These are phyloP conservation scores for Pisolithus marmoratus DNA, from an alignment of 768 basidiomycete genomes.

Conservation along the genomic window DNA sequence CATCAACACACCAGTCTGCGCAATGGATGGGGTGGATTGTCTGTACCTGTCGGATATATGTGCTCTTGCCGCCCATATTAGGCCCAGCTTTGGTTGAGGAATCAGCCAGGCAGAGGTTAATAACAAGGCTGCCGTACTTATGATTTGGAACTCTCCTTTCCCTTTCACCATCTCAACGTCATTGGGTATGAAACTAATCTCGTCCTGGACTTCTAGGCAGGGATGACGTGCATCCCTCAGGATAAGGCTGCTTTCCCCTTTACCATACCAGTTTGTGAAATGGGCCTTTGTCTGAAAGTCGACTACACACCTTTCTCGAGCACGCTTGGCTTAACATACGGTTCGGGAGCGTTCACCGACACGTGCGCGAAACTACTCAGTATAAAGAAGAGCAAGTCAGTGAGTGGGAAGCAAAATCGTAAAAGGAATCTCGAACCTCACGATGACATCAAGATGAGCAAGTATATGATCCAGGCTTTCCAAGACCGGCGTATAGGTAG, in stretches of 20 bases:
- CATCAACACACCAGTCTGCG: neutral
- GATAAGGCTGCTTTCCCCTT: slow-evolving; percentile 76
- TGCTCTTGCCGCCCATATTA: slow-evolving; percentile 99
- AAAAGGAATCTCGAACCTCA: slow-evolving; percentile 51
- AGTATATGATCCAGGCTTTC: slow-evolving; percentile 79
- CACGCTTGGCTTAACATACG: slow-evolving; percentile 84
- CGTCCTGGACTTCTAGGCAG: slow-evolving; percentile 94
- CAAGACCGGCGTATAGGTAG: slow-evolving; percentile 86
- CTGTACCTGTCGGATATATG: slow-evolving; percentile 84
- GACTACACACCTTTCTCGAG: slow-evolving; percentile 58
- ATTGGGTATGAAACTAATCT: slow-evolving; percentile 91
- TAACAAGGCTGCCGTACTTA: slow-evolving; percentile 49
- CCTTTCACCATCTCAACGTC: slow-evolving; percentile 93
- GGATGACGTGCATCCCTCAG: slow-evolving; percentile 90
- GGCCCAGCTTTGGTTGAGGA: slow-evolving; percentile 64
- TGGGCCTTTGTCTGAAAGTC: neutral
- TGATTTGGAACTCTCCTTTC: slow-evolving; percentile 92
- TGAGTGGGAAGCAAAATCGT: too few species aligned
- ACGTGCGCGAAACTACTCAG: slow-evolving; percentile 80
- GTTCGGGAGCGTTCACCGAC: slow-evolving; percentile 76
- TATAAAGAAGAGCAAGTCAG: too few species aligned
- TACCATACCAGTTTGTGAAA: neutral
- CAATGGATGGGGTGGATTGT: neutral
- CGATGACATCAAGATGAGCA: slow-evolving; percentile 86
- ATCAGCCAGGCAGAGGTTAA: neutral